Evolutionary conservation across 768 basidiomycete genomes (phyloP).

Genomic region (Rhizopogon rudus): DNA sequence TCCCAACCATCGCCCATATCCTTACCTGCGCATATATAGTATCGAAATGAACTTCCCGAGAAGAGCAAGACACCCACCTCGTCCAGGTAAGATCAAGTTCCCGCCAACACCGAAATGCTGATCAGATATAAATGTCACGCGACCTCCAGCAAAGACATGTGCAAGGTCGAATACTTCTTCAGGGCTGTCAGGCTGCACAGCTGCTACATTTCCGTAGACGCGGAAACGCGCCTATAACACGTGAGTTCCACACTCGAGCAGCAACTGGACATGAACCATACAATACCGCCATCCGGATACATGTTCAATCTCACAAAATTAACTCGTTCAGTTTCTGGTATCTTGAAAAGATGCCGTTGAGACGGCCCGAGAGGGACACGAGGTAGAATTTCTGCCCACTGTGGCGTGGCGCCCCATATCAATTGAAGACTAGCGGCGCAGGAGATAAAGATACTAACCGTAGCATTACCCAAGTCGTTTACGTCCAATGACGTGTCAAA

Average conservation of each 20-base stretch:
- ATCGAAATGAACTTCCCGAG: background rate
- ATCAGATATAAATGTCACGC: constrained; percentile 81
- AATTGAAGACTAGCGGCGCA: background rate
- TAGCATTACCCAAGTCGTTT: constrained; percentile 43
- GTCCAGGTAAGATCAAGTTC: constrained; percentile 87
- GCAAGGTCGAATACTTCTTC: constrained; percentile 73
- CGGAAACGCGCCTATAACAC: constrained; percentile 77
- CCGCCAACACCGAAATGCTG: constrained; percentile 93
- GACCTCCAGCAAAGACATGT: constrained; percentile 85
- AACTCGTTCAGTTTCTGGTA: constrained; percentile 44
- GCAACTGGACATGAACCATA: constrained; percentile 25
- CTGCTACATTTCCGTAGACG: constrained; percentile 76
- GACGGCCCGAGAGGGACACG: constrained; percentile 73
- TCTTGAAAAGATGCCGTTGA: constrained; percentile 84
- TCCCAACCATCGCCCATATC: constrained; percentile 99
- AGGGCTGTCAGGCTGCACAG: constrained; percentile 50
- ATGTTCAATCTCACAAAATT: constrained; percentile 91
- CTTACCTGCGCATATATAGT: constrained; percentile 38
- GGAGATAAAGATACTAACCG: constrained; percentile 36
- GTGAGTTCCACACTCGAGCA: background rate
- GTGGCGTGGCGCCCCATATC: background rate
- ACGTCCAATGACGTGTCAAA: constrained; percentile 36
- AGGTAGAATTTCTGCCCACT: constrained; percentile 85
- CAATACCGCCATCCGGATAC: constrained; percentile 97
- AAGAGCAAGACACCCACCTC: constrained; percentile 41